These are phyloP conservation scores for Fraxinus greggii DNA, from an alignment of 305 asterid species.

Conservation along the genomic window DNA sequence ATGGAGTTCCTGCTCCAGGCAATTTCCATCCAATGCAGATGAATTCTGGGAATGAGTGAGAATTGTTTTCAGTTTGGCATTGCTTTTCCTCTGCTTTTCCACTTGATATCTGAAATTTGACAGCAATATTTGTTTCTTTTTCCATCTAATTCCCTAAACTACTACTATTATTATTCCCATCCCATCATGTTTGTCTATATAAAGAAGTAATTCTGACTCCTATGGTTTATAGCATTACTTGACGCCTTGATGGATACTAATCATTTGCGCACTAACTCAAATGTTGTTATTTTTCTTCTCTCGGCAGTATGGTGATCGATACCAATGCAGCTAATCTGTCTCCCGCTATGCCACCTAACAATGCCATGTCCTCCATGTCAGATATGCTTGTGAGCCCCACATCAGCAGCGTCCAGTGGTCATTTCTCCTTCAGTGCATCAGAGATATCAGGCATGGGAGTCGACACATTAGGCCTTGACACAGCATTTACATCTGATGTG, in stretches of 20 bases:
- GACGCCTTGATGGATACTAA: neutral
- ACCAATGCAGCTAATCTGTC: slow-evolving; percentile 51
- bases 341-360: slow-evolving; percentile 62
- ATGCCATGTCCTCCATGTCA: slow-evolving; percentile 71
- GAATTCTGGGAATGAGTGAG: slow-evolving; percentile 84
- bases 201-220: neutral
- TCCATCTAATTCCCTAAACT: neutral
- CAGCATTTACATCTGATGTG: slow-evolving; percentile 82
- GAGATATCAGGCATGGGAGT: slow-evolving; percentile 86
- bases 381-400: slow-evolving; percentile 91
- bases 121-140: neutral
- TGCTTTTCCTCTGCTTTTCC: slow-evolving; percentile 6
- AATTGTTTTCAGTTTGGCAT: slow-evolving; percentile 22
- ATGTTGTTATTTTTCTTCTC: neutral
- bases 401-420: slow-evolving; percentile 88
- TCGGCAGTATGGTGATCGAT: slow-evolving; percentile 62
- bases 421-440: slow-evolving; percentile 78
- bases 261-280: neutral
- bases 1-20: slow-evolving; percentile 87
- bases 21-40: slow-evolving; percentile 82
- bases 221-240: neutral
- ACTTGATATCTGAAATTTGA: neutral
- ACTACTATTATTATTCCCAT: neutral
- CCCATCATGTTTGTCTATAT: neutral
- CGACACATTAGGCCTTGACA: slow-evolving; percentile 76